Evolutionary conservation across 2,329 filamentous ascomycete species (phyloP), one percentile per base, ranked within the genome.

Genomic region (Aspergillus fumigatus): DNA sequence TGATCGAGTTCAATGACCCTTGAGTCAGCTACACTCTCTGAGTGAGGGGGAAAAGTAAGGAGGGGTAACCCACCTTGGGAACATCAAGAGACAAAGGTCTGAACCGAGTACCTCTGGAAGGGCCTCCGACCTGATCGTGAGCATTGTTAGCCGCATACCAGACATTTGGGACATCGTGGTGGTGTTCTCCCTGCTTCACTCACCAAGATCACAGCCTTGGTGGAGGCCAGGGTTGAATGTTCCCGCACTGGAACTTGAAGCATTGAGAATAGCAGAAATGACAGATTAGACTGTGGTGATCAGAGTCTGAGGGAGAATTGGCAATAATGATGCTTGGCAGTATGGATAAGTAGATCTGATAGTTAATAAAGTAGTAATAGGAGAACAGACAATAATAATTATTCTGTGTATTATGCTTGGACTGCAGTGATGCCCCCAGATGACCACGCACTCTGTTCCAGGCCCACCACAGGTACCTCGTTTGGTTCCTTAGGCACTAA

Each of bases 121-220:
- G 92, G 59, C 94, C 93, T 65, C 93, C 93, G 70, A 97, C 93
- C 92, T 97, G 58, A 59, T 54, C 66, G 59, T 60, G 49, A 63
- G 64, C 76, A 65, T 75, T 72, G 63, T 63, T 41, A 53, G 61
- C 50, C 64, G 55, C 45, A 49, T 35, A 54, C 60, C 58, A 59
- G 56, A 26, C 43, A 41, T 40, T 17, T 35, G 32, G 4, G 14
- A 35, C 11, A 35, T 7, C 14, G 14, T 17, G 32, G 32, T 14
- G 26, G 2, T 43, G 50, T 53, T 43, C 53, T 49, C 14, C n/a
- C 14, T 41, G 51, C n/a, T 48, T 35, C 52, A 61, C 81, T 70
- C 82, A 96, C 92, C 81, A 97, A 80, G 77, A 97, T 96, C 66
- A 97, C 88, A 65, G 93, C 93, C 80, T 97, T 97, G 73, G 92